phyloP scores from a whole-genome alignment of 1,139 yeast species.

The Protomyces inouyei region DNA sequence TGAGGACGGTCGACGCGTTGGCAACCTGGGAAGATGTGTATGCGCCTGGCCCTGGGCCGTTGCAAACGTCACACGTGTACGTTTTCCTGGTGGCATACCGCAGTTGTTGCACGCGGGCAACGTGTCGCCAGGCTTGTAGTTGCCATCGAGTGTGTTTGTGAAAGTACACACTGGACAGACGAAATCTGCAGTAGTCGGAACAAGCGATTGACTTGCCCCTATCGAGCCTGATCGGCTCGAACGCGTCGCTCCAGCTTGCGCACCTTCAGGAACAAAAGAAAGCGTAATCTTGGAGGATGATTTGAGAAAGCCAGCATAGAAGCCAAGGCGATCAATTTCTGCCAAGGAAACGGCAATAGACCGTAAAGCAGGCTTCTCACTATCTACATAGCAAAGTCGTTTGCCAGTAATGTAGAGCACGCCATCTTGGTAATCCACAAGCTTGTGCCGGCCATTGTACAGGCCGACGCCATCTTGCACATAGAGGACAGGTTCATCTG shows the following conservation, averaged over 20 bases:
- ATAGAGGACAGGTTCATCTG: constrained; percentile 45
- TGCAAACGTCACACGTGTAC: background rate
- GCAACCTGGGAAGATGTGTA: constrained; percentile 38
- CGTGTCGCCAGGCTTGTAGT: constrained; percentile 40
- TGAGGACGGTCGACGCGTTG: constrained; percentile 29
- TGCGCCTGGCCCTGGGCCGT: constrained; percentile 30
- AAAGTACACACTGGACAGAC: constrained; percentile 78
- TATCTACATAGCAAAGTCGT: constrained; percentile 69
- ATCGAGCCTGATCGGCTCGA: too few relatives aligned
- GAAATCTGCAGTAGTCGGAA: constrained; percentile 48
- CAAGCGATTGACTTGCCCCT: background rate
- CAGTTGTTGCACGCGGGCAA: constrained; percentile 68
- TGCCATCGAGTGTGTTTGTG: constrained; percentile 50
- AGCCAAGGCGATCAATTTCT: constrained; percentile 46
- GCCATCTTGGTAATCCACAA: constrained; percentile 64
- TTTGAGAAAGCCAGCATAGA: constrained; percentile 58
- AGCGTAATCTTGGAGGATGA: constrained; percentile 69
- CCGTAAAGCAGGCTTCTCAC: constrained; percentile 42
- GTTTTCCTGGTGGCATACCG: constrained; percentile 53
- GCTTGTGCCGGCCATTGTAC: constrained; percentile 50
- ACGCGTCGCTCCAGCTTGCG: background rate
- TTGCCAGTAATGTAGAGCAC: constrained; percentile 69
- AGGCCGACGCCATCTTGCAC: constrained; percentile 40
- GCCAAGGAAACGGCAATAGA: constrained; percentile 53
- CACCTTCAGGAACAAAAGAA: background rate